phyloP scores from a whole-genome alignment of 768 basidiomycete genomes.

The Cystofilobasidium macerans region DNA sequence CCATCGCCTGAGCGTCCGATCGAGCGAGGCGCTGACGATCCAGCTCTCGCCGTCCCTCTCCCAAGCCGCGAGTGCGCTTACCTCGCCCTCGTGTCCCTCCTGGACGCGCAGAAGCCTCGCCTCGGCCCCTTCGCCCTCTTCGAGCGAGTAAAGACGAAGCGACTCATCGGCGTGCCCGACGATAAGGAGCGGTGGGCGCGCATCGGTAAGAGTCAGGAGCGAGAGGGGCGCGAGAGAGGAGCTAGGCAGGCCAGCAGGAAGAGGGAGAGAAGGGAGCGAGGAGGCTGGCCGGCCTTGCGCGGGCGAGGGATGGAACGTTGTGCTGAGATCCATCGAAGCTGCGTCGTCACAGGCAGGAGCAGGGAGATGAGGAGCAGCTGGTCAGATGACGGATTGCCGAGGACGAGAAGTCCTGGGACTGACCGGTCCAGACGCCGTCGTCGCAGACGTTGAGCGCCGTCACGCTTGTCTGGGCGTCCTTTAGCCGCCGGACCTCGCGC shows the following conservation, averaged over 20 bases:
- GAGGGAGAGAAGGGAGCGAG: constrained; percentile 14
- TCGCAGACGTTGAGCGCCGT: constrained; percentile 42
- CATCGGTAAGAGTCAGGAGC: no score
- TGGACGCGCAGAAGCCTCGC: constrained; percentile 33
- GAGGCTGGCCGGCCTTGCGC: constrained; percentile 35
- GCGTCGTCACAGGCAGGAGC: constrained; percentile 7
- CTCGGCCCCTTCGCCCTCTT: constrained; percentile 48
- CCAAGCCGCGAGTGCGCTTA: constrained; percentile 67
- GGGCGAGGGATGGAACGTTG: constrained; percentile 51
- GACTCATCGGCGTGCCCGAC: constrained; percentile 69
- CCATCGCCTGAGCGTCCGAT: constrained; percentile 82
- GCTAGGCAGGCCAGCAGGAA: no score
- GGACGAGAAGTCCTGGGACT: constrained; percentile 25
- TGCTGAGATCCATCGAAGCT: constrained; percentile 86
- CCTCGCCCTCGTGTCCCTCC: constrained; percentile 85
- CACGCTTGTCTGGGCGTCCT: constrained; percentile 24
- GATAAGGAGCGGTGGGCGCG: constrained; percentile 58
- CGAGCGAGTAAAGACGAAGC: constrained; percentile 69
- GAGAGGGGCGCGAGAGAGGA: no score
- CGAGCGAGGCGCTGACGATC: constrained; percentile 72
- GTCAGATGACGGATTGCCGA: background rate
- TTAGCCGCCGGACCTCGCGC: constrained; percentile 35
- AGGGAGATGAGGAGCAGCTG: background rate
- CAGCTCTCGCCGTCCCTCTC: constrained; percentile 55
- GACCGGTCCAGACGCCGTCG: constrained; percentile 78